A percentile compares a stretch with the other conserved stretches of the same genome.
phyloP scores from a whole-genome alignment of 2,329 filamentous ascomycete species.

The Tolypocladium endophyticum region DNA sequence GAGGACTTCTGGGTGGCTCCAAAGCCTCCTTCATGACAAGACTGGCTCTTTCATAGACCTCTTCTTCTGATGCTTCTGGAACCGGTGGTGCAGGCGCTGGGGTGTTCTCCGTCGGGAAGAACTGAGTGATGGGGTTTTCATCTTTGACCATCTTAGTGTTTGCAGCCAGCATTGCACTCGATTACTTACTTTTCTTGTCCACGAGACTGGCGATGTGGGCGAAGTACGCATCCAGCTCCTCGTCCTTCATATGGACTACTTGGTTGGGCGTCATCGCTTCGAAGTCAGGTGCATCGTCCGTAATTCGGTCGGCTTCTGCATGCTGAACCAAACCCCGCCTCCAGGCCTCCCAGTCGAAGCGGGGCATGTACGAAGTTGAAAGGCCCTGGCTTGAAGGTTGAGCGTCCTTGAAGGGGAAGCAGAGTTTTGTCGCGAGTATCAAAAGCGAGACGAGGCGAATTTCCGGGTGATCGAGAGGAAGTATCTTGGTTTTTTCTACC shows the following conservation, averaged over 20 bases:
- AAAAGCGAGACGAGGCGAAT: constrained; percentile 60
- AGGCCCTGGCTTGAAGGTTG: constrained; percentile 23
- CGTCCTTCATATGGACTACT: constrained; percentile 48
- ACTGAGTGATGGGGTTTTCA: constrained; percentile 17
- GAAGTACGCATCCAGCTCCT: constrained; percentile 58
- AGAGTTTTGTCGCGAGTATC: constrained; percentile 66
- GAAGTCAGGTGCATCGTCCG: constrained; percentile 22
- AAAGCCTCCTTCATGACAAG: constrained; percentile 11
- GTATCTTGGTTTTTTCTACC: constrained; percentile 29
- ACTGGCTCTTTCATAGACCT: constrained; percentile 12
- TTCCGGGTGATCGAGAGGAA: constrained; percentile 59
- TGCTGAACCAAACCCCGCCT: constrained; percentile 30
- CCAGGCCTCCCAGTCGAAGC: constrained; percentile 67
- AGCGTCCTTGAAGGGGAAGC: constrained; percentile 61
- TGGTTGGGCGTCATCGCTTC: constrained; percentile 49
- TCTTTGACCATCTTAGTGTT: constrained; percentile 6
- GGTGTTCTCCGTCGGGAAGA: constrained; percentile 22
- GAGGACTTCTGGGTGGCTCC: background rate
- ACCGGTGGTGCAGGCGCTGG: constrained; percentile 5
- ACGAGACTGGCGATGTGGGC: constrained; percentile 23
- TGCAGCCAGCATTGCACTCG: background rate
- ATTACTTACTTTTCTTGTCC: constrained; percentile 21
- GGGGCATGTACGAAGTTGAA: constrained; percentile 6
- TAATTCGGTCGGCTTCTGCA: constrained; percentile 5
- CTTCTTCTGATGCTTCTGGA: constrained; percentile 13